A percentile compares a stretch with the other conserved stretches of the same genome.
Conservation (phyloP, 2,329 filamentous ascomycete species). For the Arthrinium puccinioides region DNA sequence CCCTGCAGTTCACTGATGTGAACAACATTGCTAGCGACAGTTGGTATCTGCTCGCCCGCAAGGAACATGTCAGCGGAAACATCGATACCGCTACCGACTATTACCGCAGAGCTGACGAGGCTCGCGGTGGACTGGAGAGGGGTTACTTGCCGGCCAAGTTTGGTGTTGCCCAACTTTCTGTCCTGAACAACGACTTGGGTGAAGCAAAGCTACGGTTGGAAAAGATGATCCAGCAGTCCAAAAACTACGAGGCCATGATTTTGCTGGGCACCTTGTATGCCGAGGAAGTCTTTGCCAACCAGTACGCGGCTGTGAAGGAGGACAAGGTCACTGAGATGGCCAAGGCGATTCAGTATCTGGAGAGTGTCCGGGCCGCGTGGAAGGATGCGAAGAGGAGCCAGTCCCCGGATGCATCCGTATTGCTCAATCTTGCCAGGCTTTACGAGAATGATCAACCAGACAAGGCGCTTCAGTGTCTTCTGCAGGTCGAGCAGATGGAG, state of each 20-base stretch:
- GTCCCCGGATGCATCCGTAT: slow-evolving; percentile 73
- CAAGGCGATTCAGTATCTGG: slow-evolving; percentile 79
- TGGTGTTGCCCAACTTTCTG: slow-evolving; percentile 81
- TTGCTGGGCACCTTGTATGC: slow-evolving; percentile 87
- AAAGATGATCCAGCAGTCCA: slow-evolving; percentile 84
- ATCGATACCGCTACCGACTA: slow-evolving; percentile 70
- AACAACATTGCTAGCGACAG: slow-evolving; percentile 96
- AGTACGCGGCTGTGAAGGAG: slow-evolving; percentile 66
- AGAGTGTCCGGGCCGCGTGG: slow-evolving; percentile 80
- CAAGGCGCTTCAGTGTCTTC: slow-evolving; percentile 84
- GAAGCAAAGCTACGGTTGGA: slow-evolving; percentile 91
- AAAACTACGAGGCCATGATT: slow-evolving; percentile 82
- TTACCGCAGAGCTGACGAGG: slow-evolving; percentile 85
- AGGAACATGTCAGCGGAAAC: slow-evolving; percentile 79
- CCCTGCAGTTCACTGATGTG: slow-evolving; percentile 92
- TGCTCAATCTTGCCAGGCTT: slow-evolving; percentile 84
- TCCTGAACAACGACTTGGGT: slow-evolving; percentile 75
- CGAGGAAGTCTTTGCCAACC: slow-evolving; percentile 82
- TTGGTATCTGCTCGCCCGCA: slow-evolving; percentile 89
- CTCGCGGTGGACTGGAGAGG: slow-evolving; percentile 81
- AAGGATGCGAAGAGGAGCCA: slow-evolving; percentile 86
- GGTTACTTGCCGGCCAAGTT: slow-evolving; percentile 94
- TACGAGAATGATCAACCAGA: slow-evolving; percentile 84
- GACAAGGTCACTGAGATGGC: slow-evolving; percentile 80
- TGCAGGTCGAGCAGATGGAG: slow-evolving; percentile 88